Conservation (phyloP, 164 flowering plant genomes). For the Nelumbo lutea region DNA sequence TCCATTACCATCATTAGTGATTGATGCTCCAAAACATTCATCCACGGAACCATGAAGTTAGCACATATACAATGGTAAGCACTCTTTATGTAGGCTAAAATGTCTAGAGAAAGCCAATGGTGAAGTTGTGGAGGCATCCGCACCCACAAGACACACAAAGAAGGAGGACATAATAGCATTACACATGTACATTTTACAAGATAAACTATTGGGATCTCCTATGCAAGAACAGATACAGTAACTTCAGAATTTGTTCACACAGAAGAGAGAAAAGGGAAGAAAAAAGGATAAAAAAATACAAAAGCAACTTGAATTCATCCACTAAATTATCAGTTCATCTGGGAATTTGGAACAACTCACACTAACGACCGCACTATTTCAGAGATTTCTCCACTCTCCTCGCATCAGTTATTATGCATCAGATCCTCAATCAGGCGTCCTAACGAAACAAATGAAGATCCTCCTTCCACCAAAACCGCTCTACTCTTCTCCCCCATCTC, state of each 20-base stretch:
- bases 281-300: no score
- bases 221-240: no score
- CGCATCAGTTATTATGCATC: not conserved
- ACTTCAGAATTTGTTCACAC: no score
- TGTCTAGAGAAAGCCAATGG: constrained; percentile 13
- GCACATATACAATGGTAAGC: constrained; percentile 3
- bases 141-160: constrained; percentile 43
- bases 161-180: not conserved
- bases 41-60: constrained; percentile 8
- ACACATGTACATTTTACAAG: no score
- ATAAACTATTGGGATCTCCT: no score
- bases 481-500: constrained; percentile 6
- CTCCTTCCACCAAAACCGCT: not conserved
- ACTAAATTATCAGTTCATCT: no score
- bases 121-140: constrained; percentile 42
- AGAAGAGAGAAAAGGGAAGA: no score
- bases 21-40: constrained; percentile 15
- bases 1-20: constrained; percentile 29
- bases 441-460: not conserved
- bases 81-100: constrained; percentile 17
- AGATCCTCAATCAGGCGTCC: not conserved
- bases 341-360: no score
- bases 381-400: no score
- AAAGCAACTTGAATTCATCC: no score
- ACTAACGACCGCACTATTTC: no score